These are phyloP conservation scores for Asterophora lycoperdoides DNA, from an alignment of 768 basidiomycete species.

Conservation along the genomic window DNA sequence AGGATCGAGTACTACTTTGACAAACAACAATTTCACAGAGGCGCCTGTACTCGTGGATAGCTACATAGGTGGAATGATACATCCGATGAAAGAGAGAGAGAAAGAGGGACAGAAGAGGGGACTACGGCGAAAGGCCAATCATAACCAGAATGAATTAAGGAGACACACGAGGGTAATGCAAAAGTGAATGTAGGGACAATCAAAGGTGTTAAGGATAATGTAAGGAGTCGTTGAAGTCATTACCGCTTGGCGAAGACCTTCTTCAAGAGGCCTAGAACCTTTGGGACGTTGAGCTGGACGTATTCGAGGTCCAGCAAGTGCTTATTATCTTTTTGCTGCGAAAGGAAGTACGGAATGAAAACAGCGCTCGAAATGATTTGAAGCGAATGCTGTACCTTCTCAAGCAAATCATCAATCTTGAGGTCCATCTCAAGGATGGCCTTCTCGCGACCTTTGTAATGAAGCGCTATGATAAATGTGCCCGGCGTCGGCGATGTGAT, in stretches of 20 bases:
- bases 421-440: slow-evolving; percentile 99
- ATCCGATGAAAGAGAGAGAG: slow-evolving; percentile 24
- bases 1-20: slow-evolving; percentile 1
- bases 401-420: slow-evolving; percentile 95
- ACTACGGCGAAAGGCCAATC: slow-evolving; percentile 14
- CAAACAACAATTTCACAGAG: slow-evolving; percentile 19
- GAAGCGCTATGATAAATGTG: slow-evolving; percentile 97
- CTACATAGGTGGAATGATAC: slow-evolving; percentile 32
- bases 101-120: slow-evolving; percentile 7
- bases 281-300: slow-evolving; percentile 94
- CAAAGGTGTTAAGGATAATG: slow-evolving; percentile 27
- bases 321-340: slow-evolving; percentile 98
- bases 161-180: slow-evolving; percentile 16
- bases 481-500: slow-evolving; percentile 97
- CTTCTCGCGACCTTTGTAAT: slow-evolving; percentile 98
- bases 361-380: neutral
- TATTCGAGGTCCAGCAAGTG: slow-evolving; percentile 96
- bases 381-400: slow-evolving; percentile 63
- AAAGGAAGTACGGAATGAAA: neutral
- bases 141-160: slow-evolving; percentile 10
- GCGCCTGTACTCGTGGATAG: slow-evolving; percentile 17
- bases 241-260: slow-evolving; percentile 85
- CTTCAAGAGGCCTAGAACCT: slow-evolving; percentile 87
- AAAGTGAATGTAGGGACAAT: slow-evolving; percentile 16
- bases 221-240: slow-evolving; percentile 35